phyloP scores from a whole-genome alignment of 2,329 filamentous ascomycete species.

The Pestalotiopsis sp. region DNA sequence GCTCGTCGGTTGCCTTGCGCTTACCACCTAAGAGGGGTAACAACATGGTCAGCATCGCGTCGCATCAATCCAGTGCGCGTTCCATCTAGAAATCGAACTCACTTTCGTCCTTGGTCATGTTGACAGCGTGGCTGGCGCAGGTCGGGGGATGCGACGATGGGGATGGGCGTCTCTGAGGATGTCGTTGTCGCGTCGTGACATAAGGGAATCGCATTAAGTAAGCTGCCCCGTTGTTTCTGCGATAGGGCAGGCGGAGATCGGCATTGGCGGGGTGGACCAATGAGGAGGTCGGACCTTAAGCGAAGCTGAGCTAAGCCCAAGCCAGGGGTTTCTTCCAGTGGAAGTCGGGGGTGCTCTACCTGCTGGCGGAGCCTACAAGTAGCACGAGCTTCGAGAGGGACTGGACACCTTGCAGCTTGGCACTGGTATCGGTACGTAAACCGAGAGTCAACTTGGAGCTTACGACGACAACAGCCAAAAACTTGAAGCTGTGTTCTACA shows the following conservation, averaged over 20 bases:
- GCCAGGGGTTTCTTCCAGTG: not conserved
- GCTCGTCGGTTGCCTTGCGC: slow-evolving; percentile 73
- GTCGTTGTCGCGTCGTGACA: not conserved
- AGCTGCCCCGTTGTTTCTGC: not conserved
- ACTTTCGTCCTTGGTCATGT: slow-evolving; percentile 45
- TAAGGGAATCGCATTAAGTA: slow-evolving; percentile 8
- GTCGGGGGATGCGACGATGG: not conserved
- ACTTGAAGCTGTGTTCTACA: not conserved
- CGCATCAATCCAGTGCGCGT: not conserved
- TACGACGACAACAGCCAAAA: not conserved
- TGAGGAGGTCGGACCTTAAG: not conserved
- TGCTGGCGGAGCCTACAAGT: not conserved
- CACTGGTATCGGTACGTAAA: not conserved
- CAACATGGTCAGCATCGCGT: slow-evolving; percentile 11
- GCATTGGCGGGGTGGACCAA: not conserved
- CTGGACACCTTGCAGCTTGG: not conserved
- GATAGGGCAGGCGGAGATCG: not conserved
- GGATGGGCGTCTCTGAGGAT: not conserved
- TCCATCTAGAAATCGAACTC: slow-evolving; percentile 18
- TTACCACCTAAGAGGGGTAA: slow-evolving; percentile 52
- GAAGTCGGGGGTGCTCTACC: not conserved
- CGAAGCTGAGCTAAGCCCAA: not conserved
- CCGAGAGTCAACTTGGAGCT: not conserved
- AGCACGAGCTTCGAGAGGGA: not conserved
- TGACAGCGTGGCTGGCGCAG: slow-evolving; percentile 11